Evolutionary conservation across 306 rosid genomes (phyloP).

Genomic region (Lathyrus tuberosus): DNA sequence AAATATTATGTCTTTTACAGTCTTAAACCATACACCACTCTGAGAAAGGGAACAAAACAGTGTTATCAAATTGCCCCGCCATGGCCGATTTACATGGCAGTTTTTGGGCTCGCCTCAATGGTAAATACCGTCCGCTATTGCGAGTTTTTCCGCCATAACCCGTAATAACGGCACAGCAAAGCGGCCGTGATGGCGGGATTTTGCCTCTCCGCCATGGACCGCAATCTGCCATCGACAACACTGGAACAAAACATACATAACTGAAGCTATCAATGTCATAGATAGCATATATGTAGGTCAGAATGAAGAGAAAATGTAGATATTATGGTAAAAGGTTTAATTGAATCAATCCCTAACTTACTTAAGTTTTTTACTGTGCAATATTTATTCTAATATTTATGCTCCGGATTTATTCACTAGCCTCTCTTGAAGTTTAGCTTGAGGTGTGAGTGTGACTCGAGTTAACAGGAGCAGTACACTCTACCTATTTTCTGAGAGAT

Average conservation of each 20-base stretch:
- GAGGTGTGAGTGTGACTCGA: background rate
- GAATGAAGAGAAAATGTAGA: slow-evolving; percentile 15
- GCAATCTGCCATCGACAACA: too few relatives aligned
- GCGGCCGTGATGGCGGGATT: too few relatives aligned
- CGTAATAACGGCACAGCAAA: too few relatives aligned
- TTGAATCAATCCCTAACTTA: slow-evolving; percentile 23
- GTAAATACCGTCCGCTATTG: too few relatives aligned
- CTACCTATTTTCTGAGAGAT: background rate
- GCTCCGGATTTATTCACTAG: background rate
- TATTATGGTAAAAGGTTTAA: background rate
- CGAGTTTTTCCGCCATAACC: too few relatives aligned
- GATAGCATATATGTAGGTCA: slow-evolving; percentile 20
- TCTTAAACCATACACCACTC: background rate
- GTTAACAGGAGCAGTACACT: slow-evolving; percentile 1
- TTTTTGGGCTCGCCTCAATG: too few relatives aligned
- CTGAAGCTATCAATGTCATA: slow-evolving; percentile 8
- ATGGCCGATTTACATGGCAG: too few relatives aligned
- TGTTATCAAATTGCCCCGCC: too few relatives aligned
- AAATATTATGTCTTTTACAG: slow-evolving; percentile 12
- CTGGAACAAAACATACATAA: background rate
- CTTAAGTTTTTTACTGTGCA: slow-evolving; percentile 4
- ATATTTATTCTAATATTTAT: background rate
- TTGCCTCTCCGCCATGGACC: too few relatives aligned
- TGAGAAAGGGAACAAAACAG: too few relatives aligned
- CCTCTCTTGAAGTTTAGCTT: slow-evolving; percentile 22